A percentile compares a stretch with the other conserved stretches of the same genome.
Conservation (phyloP, 2,329 filamentous ascomycete genomes). For the Penicillium paneum region DNA sequence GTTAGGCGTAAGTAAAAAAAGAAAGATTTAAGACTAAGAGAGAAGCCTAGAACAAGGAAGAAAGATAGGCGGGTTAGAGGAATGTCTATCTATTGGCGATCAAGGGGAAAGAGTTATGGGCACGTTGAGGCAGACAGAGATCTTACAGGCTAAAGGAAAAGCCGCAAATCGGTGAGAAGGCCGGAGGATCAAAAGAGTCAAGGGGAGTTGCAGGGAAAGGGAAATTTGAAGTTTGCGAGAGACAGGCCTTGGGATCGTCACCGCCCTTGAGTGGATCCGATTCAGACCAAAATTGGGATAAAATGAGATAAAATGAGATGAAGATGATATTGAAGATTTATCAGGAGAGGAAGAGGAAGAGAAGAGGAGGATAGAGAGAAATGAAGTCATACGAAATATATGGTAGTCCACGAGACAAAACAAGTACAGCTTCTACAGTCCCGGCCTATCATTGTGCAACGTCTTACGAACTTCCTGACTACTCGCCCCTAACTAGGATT, state of each 20-base stretch:
- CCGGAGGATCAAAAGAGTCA: conserved; percentile 9
- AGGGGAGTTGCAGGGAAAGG: neutral
- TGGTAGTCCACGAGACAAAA: neutral
- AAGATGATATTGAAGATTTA: neutral
- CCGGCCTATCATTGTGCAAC: neutral
- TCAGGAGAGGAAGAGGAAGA: conserved; percentile 12
- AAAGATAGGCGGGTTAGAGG: conserved; percentile 7
- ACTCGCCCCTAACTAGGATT: neutral
- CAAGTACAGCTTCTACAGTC: neutral
- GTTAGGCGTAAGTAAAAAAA: conserved; percentile 2
- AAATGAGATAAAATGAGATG: neutral
- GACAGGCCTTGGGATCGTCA: neutral
- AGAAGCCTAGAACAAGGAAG: neutral
- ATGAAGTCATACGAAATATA: neutral
- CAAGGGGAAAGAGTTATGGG: conserved; percentile 11
- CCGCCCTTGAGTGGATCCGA: conserved; percentile 4
- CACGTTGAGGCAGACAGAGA: conserved; percentile 29
- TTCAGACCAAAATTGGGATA: neutral
- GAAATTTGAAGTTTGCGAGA: neutral
- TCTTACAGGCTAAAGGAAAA: conserved; percentile 31
- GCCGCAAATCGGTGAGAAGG: conserved; percentile 16
- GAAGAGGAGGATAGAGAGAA: conserved; percentile 11
- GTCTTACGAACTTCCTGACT: neutral
- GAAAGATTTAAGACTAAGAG: neutral
- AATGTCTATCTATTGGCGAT: conserved; percentile 4